phyloP scores from a whole-genome alignment of 495 filamentous ascomycete species.

The Daldinia concentrica region DNA sequence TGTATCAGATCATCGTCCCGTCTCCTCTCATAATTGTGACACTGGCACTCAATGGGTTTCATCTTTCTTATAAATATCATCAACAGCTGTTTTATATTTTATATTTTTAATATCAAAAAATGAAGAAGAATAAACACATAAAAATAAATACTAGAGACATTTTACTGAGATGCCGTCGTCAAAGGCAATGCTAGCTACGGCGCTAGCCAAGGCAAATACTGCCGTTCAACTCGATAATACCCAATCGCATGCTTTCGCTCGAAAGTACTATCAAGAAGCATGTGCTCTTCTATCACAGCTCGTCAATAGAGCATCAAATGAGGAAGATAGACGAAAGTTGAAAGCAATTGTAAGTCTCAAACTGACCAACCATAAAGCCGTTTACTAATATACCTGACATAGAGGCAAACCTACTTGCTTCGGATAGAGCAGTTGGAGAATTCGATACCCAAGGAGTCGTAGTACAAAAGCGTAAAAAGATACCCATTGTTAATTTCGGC shows the following conservation, averaged over 20 bases:
- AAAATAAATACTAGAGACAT: slow-evolving; percentile 45
- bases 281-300: slow-evolving; percentile 85
- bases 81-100: neutral
- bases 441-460: slow-evolving; percentile 21
- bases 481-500: slow-evolving; percentile 19
- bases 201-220: slow-evolving; percentile 92
- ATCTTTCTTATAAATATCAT: slow-evolving; percentile 18
- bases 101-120: too few relatives aligned
- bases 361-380: neutral
- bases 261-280: slow-evolving; percentile 90
- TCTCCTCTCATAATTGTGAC: slow-evolving; percentile 31
- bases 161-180: slow-evolving; percentile 64
- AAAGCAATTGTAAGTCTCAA: slow-evolving; percentile 81
- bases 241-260: slow-evolving; percentile 90
- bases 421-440: slow-evolving; percentile 32
- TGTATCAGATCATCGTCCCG: slow-evolving; percentile 31
- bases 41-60: slow-evolving; percentile 28
- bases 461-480: slow-evolving; percentile 4
- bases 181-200: slow-evolving; percentile 92
- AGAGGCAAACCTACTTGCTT: slow-evolving; percentile 35
- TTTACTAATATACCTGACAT: slow-evolving; percentile 17
- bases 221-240: slow-evolving; percentile 95
- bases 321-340: slow-evolving; percentile 86
- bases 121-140: neutral
- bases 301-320: slow-evolving; percentile 80